phyloP scores from a whole-genome alignment of 2,329 filamentous ascomycete species.

The Mycocentrospora acerina region DNA sequence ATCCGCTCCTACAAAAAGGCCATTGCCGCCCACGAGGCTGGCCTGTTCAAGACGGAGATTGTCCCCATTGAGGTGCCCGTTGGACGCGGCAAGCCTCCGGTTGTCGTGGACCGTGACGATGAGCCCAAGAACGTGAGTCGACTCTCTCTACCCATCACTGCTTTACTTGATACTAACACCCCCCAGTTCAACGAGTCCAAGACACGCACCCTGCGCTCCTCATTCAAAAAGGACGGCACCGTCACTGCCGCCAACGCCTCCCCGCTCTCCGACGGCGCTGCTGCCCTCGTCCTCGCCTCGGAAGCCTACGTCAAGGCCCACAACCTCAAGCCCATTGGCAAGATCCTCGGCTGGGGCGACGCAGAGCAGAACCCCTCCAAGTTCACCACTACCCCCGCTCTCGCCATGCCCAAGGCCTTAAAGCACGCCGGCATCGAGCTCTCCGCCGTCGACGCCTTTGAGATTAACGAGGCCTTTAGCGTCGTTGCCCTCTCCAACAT shows the following conservation, averaged over 20 bases:
- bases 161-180: constrained; percentile 16
- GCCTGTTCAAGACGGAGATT: constrained; percentile 83
- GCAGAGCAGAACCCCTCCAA: constrained; percentile 88
- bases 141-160: not conserved
- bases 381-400: constrained; percentile 90
- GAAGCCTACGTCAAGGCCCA: constrained; percentile 93
- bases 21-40: constrained; percentile 78
- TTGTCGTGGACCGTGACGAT: constrained; percentile 82
- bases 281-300: constrained; percentile 88
- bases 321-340: constrained; percentile 85
- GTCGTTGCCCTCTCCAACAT: constrained; percentile 95
- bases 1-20: constrained; percentile 95
- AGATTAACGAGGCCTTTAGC: constrained; percentile 99
- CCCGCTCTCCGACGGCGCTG: constrained; percentile 91
- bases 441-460: constrained; percentile 84
- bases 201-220: constrained; percentile 61
- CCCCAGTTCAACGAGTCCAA: constrained; percentile 55
- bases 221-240: constrained; percentile 81
- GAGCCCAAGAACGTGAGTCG: constrained; percentile 84
- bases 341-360: constrained; percentile 97
- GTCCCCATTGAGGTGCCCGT: constrained; percentile 84
- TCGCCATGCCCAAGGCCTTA: constrained; percentile 96
- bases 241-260: constrained; percentile 97
- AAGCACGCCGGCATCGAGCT: constrained; percentile 85
- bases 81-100: constrained; percentile 83